Conservation (phyloP, 1,284 basidiomycete genomes). For the Termitomyces sp. region DNA sequence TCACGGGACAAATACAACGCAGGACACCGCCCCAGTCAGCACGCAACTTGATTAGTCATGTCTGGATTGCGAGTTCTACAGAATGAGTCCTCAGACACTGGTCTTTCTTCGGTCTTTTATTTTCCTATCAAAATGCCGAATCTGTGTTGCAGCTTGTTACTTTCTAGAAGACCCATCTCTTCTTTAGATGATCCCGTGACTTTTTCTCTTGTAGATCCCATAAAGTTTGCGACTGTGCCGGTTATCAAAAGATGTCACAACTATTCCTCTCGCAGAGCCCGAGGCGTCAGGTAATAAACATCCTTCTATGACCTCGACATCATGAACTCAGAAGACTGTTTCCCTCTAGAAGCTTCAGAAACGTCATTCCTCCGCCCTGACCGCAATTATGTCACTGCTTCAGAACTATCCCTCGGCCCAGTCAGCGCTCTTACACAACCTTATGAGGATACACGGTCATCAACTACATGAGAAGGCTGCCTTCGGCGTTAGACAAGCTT, state of each 20-base stretch:
- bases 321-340: too few species aligned
- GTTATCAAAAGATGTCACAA: background rate
- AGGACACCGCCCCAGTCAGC: background rate
- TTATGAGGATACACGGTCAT: background rate
- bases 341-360: too few species aligned
- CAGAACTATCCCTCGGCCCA: background rate
- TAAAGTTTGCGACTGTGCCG: background rate
- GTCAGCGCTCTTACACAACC: too few species aligned
- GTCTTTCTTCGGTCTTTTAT: background rate
- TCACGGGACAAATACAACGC: background rate
- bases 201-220: background rate
- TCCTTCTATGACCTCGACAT: too few species aligned
- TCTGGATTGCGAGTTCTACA: too few species aligned
- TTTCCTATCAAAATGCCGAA: background rate
- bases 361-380: too few species aligned
- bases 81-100: background rate
- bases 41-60: background rate
- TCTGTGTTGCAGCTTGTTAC: too few species aligned
- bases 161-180: too few species aligned
- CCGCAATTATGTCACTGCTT: too few species aligned
- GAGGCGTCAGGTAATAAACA: too few species aligned
- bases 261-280: background rate
- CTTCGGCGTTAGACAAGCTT: background rate
- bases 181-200: background rate
- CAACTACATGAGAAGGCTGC: background rate